Evolutionary conservation across 2,329 filamentous ascomycete species (phyloP).

Genomic region (Dactylellina leptospora): DNA sequence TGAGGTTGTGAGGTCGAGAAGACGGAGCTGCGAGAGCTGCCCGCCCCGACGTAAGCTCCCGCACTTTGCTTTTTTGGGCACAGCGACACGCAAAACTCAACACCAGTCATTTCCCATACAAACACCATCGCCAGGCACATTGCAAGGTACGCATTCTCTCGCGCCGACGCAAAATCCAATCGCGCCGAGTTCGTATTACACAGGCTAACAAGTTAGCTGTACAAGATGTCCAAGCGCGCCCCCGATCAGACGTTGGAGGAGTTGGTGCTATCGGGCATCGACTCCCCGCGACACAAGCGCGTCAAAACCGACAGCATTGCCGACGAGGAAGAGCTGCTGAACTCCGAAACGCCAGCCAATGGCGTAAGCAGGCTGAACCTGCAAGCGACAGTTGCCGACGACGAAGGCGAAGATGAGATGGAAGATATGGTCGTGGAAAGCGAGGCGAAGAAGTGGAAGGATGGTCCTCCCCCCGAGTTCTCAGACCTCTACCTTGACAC

Average conservation of each 20-base stretch:
- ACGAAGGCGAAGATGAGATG: conserved; percentile 55
- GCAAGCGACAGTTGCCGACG: conserved; percentile 50
- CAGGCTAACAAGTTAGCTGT: not conserved
- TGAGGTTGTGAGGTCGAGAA: conserved; percentile 8
- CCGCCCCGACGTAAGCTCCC: conserved; percentile 36
- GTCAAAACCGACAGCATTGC: conserved; percentile 53
- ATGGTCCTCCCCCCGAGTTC: conserved; percentile 75
- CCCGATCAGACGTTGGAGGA: conserved; percentile 49
- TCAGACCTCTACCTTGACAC: conserved; percentile 97
- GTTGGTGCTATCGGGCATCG: conserved; percentile 49
- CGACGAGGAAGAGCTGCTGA: conserved; percentile 59
- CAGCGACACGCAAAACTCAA: conserved; percentile 36
- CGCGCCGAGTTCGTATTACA: not conserved
- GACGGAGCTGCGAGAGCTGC: conserved; percentile 34
- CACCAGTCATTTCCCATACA: conserved; percentile 33
- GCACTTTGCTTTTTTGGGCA: conserved; percentile 53
- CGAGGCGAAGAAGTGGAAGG: conserved; percentile 57
- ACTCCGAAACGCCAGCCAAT: conserved; percentile 57
- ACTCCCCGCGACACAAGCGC: conserved; percentile 47
- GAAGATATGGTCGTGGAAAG: conserved; percentile 58
- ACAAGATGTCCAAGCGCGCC: conserved; percentile 48
- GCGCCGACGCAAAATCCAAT: not conserved
- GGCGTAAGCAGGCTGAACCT: conserved; percentile 51
- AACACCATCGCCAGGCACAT: conserved; percentile 29
- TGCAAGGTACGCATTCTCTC: conserved; percentile 26